Evolutionary conservation across 2,329 filamentous ascomycete species (phyloP).

Genomic region (Aschersonia sp.): DNA sequence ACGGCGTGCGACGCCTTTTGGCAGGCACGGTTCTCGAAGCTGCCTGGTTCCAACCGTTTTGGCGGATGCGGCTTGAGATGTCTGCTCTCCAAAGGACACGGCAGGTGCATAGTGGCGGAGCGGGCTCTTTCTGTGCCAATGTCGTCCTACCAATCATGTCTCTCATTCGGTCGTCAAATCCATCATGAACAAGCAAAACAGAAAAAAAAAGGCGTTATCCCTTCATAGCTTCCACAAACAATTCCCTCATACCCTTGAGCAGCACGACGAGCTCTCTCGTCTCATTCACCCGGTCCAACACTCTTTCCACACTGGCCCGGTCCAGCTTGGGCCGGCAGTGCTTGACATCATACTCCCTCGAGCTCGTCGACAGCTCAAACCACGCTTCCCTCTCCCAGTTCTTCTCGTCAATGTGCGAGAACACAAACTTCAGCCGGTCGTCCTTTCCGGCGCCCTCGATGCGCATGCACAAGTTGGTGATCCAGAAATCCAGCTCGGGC

Average conservation of each 20-base stretch:
- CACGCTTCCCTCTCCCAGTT: slow-evolving; percentile 82
- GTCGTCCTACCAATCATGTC: too few relatives aligned
- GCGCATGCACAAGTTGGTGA: slow-evolving; percentile 71
- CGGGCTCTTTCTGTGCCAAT: too few relatives aligned
- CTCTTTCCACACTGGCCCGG: slow-evolving; percentile 58
- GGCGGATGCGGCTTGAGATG: too few relatives aligned
- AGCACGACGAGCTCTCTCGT: slow-evolving; percentile 55
- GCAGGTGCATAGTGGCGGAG: too few relatives aligned
- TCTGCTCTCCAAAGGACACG: too few relatives aligned
- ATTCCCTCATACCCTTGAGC: slow-evolving; percentile 68
- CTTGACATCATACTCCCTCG: slow-evolving; percentile 71
- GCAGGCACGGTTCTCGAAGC: too few relatives aligned
- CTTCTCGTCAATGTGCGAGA: slow-evolving; percentile 71
- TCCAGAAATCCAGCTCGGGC: slow-evolving; percentile 93
- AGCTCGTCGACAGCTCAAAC: slow-evolving; percentile 78
- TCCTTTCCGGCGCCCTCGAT: slow-evolving; percentile 80
- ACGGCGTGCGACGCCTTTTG: too few relatives aligned
- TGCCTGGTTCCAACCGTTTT: too few relatives aligned
- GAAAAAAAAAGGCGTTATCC: slow-evolving; percentile 7
- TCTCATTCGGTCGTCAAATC: too few relatives aligned
- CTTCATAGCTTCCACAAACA: slow-evolving; percentile 58
- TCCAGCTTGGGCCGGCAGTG: slow-evolving; percentile 74
- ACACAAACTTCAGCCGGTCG: slow-evolving; percentile 82
- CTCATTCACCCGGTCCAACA: slow-evolving; percentile 72
- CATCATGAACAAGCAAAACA: too few relatives aligned